phyloP scores from a whole-genome alignment of 768 basidiomycete species.

The Leccinum subgranulosum region DNA sequence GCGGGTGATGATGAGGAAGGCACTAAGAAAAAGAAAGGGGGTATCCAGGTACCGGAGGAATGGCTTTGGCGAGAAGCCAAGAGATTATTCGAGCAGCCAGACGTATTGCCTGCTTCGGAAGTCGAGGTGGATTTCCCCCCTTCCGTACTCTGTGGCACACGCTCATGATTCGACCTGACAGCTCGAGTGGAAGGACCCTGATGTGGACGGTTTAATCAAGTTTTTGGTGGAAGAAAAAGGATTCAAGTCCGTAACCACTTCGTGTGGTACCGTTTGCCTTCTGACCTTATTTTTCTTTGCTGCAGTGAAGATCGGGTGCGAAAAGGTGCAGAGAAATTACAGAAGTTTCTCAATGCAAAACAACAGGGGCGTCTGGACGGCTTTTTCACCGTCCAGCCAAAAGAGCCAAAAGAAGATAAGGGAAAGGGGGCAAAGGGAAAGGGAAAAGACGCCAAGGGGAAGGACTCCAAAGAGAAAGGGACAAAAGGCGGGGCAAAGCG shows the following conservation, averaged over 20 bases:
- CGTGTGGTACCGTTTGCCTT: background rate
- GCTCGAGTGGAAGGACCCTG: slow-evolving; percentile 94
- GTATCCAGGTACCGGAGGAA: slow-evolving; percentile 80
- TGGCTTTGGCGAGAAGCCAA: slow-evolving; percentile 99
- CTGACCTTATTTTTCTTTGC: background rate
- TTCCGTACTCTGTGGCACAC: background rate
- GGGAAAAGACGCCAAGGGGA: slow-evolving; percentile 51
- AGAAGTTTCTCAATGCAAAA: slow-evolving; percentile 81
- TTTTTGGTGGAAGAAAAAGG: slow-evolving; percentile 95
- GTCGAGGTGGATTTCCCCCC: slow-evolving; percentile 58
- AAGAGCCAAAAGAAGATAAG: slow-evolving; percentile 47
- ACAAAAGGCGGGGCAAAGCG: slow-evolving; percentile 15
- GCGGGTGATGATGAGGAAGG: slow-evolving; percentile 40
- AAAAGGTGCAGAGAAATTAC: slow-evolving; percentile 90
- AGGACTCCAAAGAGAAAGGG: slow-evolving; percentile 13
- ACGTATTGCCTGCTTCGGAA: slow-evolving; percentile 82
- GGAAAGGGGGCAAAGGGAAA: slow-evolving; percentile 43
- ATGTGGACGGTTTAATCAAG: slow-evolving; percentile 88
- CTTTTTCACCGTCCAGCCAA: slow-evolving; percentile 81
- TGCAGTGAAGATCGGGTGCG: slow-evolving; percentile 93
- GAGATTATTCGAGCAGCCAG: slow-evolving; percentile 83
- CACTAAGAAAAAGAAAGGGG: slow-evolving; percentile 59
- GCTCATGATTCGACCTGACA: slow-evolving; percentile 29
- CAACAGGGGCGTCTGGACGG: slow-evolving; percentile 96
- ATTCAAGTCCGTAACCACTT: slow-evolving; percentile 66